These are phyloP conservation scores for Phytophthora meadii DNA, from an alignment of 352 stramenopile genomes.

Conservation along the genomic window DNA sequence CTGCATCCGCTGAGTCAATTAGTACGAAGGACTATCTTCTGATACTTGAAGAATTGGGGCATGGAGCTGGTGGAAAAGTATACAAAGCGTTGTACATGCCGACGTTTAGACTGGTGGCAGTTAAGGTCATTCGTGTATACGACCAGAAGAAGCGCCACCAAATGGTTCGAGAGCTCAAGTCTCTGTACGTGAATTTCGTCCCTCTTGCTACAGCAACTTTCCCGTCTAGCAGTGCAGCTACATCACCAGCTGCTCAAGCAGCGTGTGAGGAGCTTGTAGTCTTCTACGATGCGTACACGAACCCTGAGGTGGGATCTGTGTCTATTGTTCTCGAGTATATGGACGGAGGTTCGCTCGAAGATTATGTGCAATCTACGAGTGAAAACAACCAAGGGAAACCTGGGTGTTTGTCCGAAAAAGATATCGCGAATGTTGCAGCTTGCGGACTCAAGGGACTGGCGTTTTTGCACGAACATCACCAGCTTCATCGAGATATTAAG, in stretches of 20 bases:
- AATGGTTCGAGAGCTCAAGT: constrained; percentile 90
- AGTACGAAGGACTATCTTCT: constrained; percentile 76
- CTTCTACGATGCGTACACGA: constrained; percentile 94
- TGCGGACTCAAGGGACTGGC: constrained; percentile 84
- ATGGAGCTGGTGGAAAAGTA: constrained; percentile 89
- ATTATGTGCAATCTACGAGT: constrained; percentile 57
- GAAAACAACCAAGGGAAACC: constrained; percentile 15
- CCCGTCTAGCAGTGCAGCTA: background rate
- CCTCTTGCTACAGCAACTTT: constrained; percentile 57
- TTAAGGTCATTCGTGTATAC: constrained; percentile 91
- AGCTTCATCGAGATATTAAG: constrained; percentile 96
- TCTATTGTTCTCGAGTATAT: constrained; percentile 96
- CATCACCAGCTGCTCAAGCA: constrained; percentile 29
- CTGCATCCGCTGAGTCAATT: constrained; percentile 24
- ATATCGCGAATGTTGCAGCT: constrained; percentile 82
- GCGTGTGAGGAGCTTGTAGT: constrained; percentile 86
- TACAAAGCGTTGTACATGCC: constrained; percentile 91
- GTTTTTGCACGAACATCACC: constrained; percentile 90
- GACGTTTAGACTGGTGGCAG: constrained; percentile 88
- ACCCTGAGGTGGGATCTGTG: constrained; percentile 83
- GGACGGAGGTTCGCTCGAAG: constrained; percentile 91
- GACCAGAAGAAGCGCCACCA: constrained; percentile 90
- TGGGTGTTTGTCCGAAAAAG: constrained; percentile 60
- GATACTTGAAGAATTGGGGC: constrained; percentile 73
- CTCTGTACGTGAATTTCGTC: constrained; percentile 83